Evolutionary conservation across 1,139 yeast species (phyloP).

Genomic region (Suhomyces wounanorum): DNA sequence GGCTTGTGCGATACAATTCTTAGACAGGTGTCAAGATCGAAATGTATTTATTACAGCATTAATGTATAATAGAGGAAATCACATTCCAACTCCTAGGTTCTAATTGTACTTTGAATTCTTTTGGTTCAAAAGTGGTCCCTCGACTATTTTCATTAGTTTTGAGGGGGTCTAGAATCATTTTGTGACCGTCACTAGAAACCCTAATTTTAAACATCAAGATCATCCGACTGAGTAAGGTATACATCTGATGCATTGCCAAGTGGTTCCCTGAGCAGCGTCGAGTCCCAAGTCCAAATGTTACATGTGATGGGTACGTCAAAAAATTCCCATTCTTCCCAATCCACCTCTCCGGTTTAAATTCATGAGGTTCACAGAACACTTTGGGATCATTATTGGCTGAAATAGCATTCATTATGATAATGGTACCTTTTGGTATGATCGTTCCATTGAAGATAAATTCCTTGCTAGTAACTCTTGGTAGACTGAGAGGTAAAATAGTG

Average conservation of each 20-base stretch:
- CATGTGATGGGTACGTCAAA: neutral
- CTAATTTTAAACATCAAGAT: slow-evolving; percentile 40
- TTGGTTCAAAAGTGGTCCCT: slow-evolving; percentile 65
- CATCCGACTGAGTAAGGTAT: slow-evolving; percentile 38
- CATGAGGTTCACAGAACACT: slow-evolving; percentile 49
- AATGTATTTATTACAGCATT: slow-evolving; percentile 3
- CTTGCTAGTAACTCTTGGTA: slow-evolving; percentile 63
- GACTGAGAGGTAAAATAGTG: slow-evolving; percentile 65
- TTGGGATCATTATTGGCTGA: slow-evolving; percentile 67
- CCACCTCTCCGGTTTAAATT: slow-evolving; percentile 63
- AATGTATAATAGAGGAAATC: slow-evolving; percentile 13
- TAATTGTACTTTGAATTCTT: slow-evolving; percentile 38
- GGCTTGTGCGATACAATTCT: neutral
- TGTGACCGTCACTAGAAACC: slow-evolving; percentile 35
- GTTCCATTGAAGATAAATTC: slow-evolving; percentile 40
- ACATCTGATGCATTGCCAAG: slow-evolving; percentile 64
- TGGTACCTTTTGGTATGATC: slow-evolving; percentile 56
- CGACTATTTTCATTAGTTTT: slow-evolving; percentile 48
- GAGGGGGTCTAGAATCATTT: slow-evolving; percentile 53
- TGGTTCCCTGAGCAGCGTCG: slow-evolving; percentile 69
- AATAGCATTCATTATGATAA: slow-evolving; percentile 65
- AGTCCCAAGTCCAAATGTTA: slow-evolving; percentile 68
- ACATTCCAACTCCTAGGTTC: slow-evolving; percentile 14
- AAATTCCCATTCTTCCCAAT: slow-evolving; percentile 30
- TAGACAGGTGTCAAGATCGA: slow-evolving; percentile 3